A percentile compares a stretch with the other conserved stretches of the same genome.
These are phyloP conservation scores for Eimeria maxima DNA, from an alignment of 169 alveolate genomes.

Conservation along the genomic window DNA sequence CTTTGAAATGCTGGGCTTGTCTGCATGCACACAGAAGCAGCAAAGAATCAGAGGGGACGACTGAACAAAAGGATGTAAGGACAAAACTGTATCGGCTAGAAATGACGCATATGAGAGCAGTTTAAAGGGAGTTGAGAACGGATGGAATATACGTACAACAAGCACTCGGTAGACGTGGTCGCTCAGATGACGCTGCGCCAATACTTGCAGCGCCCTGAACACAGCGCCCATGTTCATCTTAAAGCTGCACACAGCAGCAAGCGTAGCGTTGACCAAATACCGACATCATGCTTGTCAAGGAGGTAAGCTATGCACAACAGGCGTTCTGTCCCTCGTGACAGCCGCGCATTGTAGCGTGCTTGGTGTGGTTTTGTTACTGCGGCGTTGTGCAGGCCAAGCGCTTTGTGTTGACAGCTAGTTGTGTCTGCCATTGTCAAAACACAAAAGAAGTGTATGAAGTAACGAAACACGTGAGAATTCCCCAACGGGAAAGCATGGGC, in stretches of 20 bases:
- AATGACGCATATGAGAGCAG: background rate
- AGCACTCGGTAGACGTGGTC: constrained; percentile 65
- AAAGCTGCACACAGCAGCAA: background rate
- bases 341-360: too few relatives aligned
- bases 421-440: background rate
- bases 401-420: background rate
- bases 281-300: background rate
- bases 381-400: background rate
- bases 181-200: constrained; percentile 79
- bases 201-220: constrained; percentile 66
- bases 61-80: background rate
- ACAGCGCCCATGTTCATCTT: constrained; percentile 67
- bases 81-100: background rate
- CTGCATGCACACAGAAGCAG: background rate
- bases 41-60: too few relatives aligned
- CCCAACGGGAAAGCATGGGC: background rate
- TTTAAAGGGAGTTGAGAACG: background rate
- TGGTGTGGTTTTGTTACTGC: background rate
- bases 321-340: background rate
- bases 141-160: background rate
- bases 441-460: background rate
- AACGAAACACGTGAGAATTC: background rate
- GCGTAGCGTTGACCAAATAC: background rate
- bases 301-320: background rate
- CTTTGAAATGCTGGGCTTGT: constrained; percentile 65